These are phyloP conservation scores for Tritrichomonas musculus DNA, from an alignment of 208 protist species.

Conservation along the genomic window DNA sequence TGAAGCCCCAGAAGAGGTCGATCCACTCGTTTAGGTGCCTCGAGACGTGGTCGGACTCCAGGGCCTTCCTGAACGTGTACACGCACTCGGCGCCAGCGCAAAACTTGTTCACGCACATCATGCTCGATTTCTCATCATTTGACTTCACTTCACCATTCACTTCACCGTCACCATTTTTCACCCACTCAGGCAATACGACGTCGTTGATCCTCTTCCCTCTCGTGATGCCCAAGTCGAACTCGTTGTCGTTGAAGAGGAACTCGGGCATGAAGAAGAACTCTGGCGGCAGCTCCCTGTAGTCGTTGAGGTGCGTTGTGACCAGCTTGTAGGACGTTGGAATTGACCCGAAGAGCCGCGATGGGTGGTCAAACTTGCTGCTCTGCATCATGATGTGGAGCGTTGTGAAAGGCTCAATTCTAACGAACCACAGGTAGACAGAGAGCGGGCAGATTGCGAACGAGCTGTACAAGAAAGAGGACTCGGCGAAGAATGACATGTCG, in stretches of 20 bases:
- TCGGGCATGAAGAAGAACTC: conserved; percentile 61
- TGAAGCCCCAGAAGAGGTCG: not conserved
- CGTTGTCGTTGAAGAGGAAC: conserved; percentile 52
- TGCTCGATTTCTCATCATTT: not conserved
- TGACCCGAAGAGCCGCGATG: not conserved
- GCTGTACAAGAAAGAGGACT: conserved; percentile 87
- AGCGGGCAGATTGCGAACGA: conserved; percentile 91
- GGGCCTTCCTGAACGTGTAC: conserved; percentile 35
- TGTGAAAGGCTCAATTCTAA: conserved; percentile 47
- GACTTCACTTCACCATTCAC: too few relatives aligned
- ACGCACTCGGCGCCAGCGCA: too few relatives aligned
- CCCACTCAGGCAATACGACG: conserved; percentile 45
- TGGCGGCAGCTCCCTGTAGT: conserved; percentile 51
- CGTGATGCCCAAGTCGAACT: conserved; percentile 51
- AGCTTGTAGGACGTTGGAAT: not conserved
- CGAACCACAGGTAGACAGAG: conserved; percentile 51
- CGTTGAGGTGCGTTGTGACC: not conserved
- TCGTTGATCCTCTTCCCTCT: conserved; percentile 37
- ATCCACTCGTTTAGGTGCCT: conserved; percentile 54
- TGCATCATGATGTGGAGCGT: conserved; percentile 44
- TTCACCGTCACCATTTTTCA: not conserved
- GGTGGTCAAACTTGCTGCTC: conserved; percentile 71
- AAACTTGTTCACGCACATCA: too few relatives aligned
- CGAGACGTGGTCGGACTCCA: conserved; percentile 69
- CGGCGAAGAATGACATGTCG: not conserved